phyloP scores from a whole-genome alignment of 1,284 basidiomycete species.

The Ustilago trichophora region DNA sequence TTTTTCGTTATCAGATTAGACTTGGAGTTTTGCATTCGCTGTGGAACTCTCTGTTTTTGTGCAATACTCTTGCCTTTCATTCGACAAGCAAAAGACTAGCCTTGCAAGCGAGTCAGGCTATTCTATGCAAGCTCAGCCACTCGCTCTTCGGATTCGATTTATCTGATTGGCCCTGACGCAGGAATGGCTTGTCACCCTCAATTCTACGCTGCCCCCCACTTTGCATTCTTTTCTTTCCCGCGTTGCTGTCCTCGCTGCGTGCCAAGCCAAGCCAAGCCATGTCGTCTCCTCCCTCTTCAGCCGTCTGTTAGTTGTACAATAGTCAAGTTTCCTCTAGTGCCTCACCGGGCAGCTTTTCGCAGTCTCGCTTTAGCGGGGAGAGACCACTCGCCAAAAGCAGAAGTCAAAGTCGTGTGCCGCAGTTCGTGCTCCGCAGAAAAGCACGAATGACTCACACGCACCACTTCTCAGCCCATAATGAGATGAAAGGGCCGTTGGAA shows the following conservation, averaged over 20 bases:
- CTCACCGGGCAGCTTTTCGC: no score
- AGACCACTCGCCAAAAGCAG: no score
- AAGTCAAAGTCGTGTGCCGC: slow-evolving; percentile 1
- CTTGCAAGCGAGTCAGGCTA: no score
- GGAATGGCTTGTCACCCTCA: background rate
- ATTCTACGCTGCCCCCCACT: background rate
- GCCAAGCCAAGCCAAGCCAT: background rate
- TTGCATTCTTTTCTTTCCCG: background rate
- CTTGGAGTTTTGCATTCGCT: background rate
- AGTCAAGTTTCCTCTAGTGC: no score
- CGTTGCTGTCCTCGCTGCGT: background rate
- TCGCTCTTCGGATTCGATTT: background rate
- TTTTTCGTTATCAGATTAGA: slow-evolving; percentile 29
- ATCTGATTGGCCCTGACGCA: slow-evolving; percentile 11
- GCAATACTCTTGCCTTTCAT: no score
- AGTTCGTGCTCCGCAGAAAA: background rate
- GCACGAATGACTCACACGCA: slow-evolving; percentile 15
- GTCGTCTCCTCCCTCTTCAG: no score
- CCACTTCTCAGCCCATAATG: no score
- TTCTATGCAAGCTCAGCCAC: no score
- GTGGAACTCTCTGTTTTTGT: background rate
- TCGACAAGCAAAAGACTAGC: no score
- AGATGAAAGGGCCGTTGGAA: no score
- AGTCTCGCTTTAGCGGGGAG: background rate
- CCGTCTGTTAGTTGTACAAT: no score